Evolutionary conservation across 108 stramenopile genomes (phyloP), one percentile per base, ranked within the genome.

Genomic region (Schizochytrium sp.): DNA sequence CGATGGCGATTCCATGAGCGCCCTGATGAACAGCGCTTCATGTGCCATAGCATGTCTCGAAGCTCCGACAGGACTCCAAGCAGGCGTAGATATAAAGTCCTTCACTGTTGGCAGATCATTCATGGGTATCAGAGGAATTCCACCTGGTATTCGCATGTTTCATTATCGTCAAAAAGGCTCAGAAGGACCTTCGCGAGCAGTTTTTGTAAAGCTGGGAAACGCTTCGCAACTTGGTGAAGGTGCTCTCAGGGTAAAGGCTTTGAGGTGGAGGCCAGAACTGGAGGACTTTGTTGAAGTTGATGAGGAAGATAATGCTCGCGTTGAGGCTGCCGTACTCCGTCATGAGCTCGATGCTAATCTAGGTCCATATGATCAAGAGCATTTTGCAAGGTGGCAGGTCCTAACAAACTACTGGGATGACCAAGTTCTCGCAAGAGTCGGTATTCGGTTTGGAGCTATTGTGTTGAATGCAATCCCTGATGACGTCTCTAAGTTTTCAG

Each of bases 301-400:
- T 53, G 76, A 83, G 55, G 76, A 83, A 28, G 76, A 83, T 38
- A 49, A 17, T 5, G 50, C 47, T 13, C 47, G 47, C 12, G 28
- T 83, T 28, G 28, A 17, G 38, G 50, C 47, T 13, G 76, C 53
- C 45, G 47, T 55, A 8, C 47, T 38, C 28, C 50, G 76, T n/a
- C 76, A 38, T 10, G 76, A 55, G 47, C 2, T 55, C 8, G 76
- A 55, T 17, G 76, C 50, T 38, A 55, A 5, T 10, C 28, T 83
- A 5, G 76, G 76, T 38, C 45, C 76, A 7, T 83, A 83, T 40
- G 76, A 83, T 40, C 50, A n/a, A 83, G 76, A 55, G 76, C 50
- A 83, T 10, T 55, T 17, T 83, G 76, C 50, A 10, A 47, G 53
- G n/a, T 83, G 76, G 76, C 17, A 83, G 76, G 5, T 3, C 12